Percentiles rank a stretch among this genome's conserved stretches.
These are phyloP conservation scores for Micractinium sp. DNA, from an alignment of 139 green algal genomes.

Conservation along the genomic window DNA sequence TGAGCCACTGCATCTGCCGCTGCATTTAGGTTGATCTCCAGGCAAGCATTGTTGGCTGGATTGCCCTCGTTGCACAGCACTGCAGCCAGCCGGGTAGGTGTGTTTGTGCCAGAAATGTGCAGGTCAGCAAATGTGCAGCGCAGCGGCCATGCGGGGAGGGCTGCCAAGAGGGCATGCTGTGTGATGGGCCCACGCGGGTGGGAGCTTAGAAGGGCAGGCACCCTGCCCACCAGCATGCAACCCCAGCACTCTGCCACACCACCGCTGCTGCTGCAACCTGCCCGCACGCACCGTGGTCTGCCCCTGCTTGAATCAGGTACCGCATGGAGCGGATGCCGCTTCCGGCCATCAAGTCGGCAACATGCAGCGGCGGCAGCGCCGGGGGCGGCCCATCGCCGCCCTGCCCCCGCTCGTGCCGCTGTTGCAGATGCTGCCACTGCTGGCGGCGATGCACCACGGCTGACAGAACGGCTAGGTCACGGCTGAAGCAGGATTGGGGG, in stretches of 20 bases:
- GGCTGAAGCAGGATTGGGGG: constrained; percentile 26
- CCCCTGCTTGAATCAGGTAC: constrained; percentile 19
- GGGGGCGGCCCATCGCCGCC: background rate
- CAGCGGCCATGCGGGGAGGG: background rate
- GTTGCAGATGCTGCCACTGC: background rate
- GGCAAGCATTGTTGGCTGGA: background rate
- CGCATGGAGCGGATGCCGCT: constrained; percentile 17
- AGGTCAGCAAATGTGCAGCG: background rate
- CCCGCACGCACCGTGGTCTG: constrained; percentile 2
- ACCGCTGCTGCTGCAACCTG: background rate
- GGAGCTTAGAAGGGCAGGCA: background rate
- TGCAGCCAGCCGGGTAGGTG: background rate
- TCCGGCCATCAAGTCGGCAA: constrained; percentile 17
- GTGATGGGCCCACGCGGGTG: background rate
- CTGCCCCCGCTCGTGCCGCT: background rate
- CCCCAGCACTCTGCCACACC: background rate
- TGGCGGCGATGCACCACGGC: constrained; percentile 2
- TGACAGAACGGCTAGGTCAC: constrained; percentile 24
- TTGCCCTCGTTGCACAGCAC: constrained; percentile 29
- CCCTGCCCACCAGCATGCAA: background rate
- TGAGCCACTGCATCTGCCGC: background rate
- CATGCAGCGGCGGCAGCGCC: constrained; percentile 13
- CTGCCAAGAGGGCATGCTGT: background rate
- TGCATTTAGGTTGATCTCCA: background rate
- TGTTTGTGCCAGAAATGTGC: too few species aligned